Evolutionary conservation across 148 eudicot species (phyloP), one percentile per base, ranked within the genome.

Genomic region (Drosera capensis): DNA sequence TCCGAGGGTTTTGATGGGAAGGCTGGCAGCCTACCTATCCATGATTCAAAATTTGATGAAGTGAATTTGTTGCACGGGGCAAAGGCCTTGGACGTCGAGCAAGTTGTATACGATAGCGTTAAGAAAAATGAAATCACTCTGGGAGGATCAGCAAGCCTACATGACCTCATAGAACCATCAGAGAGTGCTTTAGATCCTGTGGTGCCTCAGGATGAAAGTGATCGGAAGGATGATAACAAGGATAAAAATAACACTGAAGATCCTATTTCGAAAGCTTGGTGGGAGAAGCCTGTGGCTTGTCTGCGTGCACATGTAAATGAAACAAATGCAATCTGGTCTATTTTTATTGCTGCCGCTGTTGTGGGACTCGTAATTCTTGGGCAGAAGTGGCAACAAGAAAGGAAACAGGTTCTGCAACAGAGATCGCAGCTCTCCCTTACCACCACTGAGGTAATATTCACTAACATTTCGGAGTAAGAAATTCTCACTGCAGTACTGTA

Each of bases 251-350:
- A n/a, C n/a, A n/a, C n/a, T n/a, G n/a, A n/a, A n/a, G 65, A 62
- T 30, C 71, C 71, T 57, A 85, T 94, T 65, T 71, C 68, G 52
- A 72, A 56, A 57, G 82, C 79, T 54, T 86, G 96, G 96, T 86
- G 93, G 94, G 82, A 82, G 55, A 74, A 74, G 52, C 58, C 71
- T 38, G 79, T 79, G 45, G 65, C 64, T 53, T 68, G 75, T 42
- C 20, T 86, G 37, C 71, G 71, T 65, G 55, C 75, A 45, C 94
- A 76, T 31, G 94, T 81, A 44, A 86, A 79, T 66, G 94, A 86
- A 48, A 68, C 94, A 37, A 82, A 68, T 57, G 49, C 88, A 1
- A 55, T 86, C 51, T 82, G 96, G 96, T 82, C 94, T 22, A 31
- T 86, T 25, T 74, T 82, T 48, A 57, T 82, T 58, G 80, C 85